Percentiles rank a stretch among this genome's conserved stretches.
Evolutionary conservation across 441 rosid species (phyloP).

Genomic region (Eutrema salsugineum): DNA sequence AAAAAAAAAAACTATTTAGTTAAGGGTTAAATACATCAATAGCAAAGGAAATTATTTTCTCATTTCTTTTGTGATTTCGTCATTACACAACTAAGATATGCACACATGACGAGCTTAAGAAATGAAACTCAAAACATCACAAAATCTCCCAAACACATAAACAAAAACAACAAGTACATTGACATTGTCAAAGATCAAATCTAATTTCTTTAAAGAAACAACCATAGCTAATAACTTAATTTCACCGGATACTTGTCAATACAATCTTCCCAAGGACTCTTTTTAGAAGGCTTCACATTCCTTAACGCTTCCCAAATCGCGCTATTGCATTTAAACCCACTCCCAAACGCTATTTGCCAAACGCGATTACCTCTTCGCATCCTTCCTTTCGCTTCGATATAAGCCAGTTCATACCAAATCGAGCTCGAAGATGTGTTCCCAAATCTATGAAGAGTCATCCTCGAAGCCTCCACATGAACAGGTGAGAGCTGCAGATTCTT

Average conservation of each 20-base stretch:
- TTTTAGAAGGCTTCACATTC: conserved; percentile 48
- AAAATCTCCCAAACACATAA: conserved; percentile 16
- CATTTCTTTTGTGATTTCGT: background rate
- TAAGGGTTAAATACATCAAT: too few relatives aligned
- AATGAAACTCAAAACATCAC: background rate
- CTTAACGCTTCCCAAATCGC: conserved; percentile 69
- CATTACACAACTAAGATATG: background rate
- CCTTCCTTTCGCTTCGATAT: conserved; percentile 61
- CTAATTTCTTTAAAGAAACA: background rate
- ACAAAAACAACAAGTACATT: conserved; percentile 11
- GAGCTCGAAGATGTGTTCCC: conserved; percentile 83
- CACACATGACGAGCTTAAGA: background rate
- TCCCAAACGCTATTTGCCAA: conserved; percentile 80
- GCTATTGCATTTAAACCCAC: conserved; percentile 75
- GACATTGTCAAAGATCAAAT: conserved; percentile 18
- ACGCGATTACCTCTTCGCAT: conserved; percentile 51
- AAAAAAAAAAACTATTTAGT: too few relatives aligned
- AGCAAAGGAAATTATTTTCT: background rate
- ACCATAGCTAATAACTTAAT: conserved; percentile 34
- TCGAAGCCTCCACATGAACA: conserved; percentile 66
- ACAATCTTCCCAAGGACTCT: conserved; percentile 64
- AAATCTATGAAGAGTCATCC: conserved; percentile 73
- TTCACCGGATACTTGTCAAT: conserved; percentile 59
- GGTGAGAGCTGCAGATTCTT: conserved; percentile 66
- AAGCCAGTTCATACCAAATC: conserved; percentile 73